phyloP scores from a whole-genome alignment of 2,329 filamentous ascomycete genomes.

The Trichoderma sp. region DNA sequence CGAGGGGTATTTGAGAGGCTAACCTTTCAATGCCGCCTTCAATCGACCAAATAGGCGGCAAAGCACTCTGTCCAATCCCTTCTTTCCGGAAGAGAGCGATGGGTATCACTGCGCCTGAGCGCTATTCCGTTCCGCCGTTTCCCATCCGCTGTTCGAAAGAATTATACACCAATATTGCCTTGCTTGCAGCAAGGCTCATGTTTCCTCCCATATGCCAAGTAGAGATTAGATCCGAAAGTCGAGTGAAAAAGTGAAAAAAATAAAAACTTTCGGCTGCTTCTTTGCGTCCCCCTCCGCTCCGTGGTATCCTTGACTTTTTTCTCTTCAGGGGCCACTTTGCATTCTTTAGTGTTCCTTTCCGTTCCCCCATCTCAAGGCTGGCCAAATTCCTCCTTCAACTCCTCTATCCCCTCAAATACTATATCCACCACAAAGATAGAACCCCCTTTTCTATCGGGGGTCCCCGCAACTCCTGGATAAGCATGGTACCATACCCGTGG shows the following conservation, averaged over 20 bases:
- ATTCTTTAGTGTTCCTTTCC: constrained; percentile 34
- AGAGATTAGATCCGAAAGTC: constrained; percentile 21
- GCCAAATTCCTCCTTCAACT: constrained; percentile 28
- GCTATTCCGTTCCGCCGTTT: constrained; percentile 13
- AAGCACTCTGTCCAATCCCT: constrained; percentile 26
- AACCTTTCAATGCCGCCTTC: constrained; percentile 20
- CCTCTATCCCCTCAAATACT: constrained; percentile 30
- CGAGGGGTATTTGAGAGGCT: constrained; percentile 26
- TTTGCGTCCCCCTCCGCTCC: constrained; percentile 21
- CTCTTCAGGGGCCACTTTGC: constrained; percentile 28
- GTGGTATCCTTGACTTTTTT: constrained; percentile 20
- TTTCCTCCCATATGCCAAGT: constrained; percentile 20
- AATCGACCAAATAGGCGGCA: constrained; percentile 25
- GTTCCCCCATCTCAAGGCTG: constrained; percentile 27
- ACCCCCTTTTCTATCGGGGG: constrained; percentile 24
- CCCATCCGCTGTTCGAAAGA: constrained; percentile 19
- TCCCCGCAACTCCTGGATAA: constrained; percentile 23
- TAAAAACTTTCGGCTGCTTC: constrained; percentile 6
- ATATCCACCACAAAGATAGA: constrained; percentile 27
- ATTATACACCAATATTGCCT: constrained; percentile 17
- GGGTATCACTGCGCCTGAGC: constrained; percentile 10
- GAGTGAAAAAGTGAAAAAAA: neutral
- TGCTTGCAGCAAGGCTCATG: constrained; percentile 10
- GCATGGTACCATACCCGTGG: constrained; percentile 21
- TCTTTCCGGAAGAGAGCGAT: constrained; percentile 24